Evolutionary conservation across 2,329 filamentous ascomycete species (phyloP), one percentile per base, ranked within the genome.

Genomic region (Chlorencoelia australis): DNA sequence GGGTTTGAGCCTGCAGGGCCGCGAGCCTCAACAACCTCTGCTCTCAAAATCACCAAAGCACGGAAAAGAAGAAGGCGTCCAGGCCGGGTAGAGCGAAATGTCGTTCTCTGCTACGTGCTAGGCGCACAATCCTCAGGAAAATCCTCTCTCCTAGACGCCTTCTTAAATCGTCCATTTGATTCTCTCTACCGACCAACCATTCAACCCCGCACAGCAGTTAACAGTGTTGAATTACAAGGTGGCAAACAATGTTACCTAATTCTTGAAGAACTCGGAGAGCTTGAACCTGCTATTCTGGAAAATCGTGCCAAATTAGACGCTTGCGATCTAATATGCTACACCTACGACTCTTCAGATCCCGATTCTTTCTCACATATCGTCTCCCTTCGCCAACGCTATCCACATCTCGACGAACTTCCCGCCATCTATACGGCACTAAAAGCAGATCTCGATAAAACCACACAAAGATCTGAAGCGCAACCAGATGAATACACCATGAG

Each of bases 221-320:
- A 98, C 58, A 94, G 85, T 40, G 91, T 98, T 13, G 91, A 98
- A 57, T 73, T 98, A 1, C 87, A 86, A 30, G 91, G 91, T 7
- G 91, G 91, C 34, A 94, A 94, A 58, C 91, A 98, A 61, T 94
- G 88, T 59, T 96, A 98, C 56, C 70, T 98, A 21, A 96, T 98
- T 41, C 69, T 96, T 16, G 85, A 94, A 54, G 91, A 98, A 60
- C 78, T 96, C 1, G 91, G 91, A 21, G 87, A 96, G 59, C 68
- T 94, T n/a, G 91, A 96, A 59, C 82, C 86, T 0, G 91, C 91
- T 9, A 87, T 96, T 37, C 67, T 98, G 3, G 91, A 96, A 39
- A 98, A 98, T 55, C 78, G 80, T 53, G 74, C 78, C 29, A 94
- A 93, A 60, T 69, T 98, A 10, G 86, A 94, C 52, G 79, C 87